Conservation (phyloP, 164 flowering plant species). For the Nymphaea thermarum region DNA sequence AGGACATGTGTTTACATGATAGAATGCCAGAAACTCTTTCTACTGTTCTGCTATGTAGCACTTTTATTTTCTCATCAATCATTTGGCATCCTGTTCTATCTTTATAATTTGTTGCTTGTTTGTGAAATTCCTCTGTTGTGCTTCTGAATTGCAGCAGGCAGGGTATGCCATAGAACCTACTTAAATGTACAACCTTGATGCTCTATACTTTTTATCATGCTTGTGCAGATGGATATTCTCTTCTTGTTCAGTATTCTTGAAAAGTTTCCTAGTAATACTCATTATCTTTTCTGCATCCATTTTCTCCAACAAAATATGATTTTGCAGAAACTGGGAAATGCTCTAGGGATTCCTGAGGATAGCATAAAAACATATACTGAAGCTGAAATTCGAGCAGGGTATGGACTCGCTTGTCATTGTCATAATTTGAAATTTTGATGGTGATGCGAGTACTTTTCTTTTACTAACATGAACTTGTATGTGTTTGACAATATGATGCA, state of each 20-base stretch:
- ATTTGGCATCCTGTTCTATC: no score
- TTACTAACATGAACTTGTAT: not conserved
- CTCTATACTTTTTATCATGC: no score
- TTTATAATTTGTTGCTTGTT: no score
- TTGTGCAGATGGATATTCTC: no score
- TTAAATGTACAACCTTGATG: no score
- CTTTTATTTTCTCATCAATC: no score
- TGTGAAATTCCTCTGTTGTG: no score
- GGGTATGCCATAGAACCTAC: no score
- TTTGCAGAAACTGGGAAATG: conserved; percentile 71
- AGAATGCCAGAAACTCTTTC: no score
- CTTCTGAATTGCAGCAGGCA: no score
- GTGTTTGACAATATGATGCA: not conserved
- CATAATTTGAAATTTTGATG: conserved; percentile 5
- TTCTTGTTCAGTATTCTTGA: not conserved
- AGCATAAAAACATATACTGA: conserved; percentile 80
- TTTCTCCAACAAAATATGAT: not conserved
- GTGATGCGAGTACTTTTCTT: not conserved
- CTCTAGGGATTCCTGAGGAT: conserved; percentile 80
- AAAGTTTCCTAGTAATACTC: not conserved
- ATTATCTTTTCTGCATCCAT: not conserved
- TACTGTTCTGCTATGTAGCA: no score
- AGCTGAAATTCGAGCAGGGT: conserved; percentile 99
- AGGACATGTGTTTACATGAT: no score
- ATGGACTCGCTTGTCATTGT: conserved; percentile 6